phyloP scores from a whole-genome alignment of 2,329 filamentous ascomycete species.

The Aspergillus versicolor region DNA sequence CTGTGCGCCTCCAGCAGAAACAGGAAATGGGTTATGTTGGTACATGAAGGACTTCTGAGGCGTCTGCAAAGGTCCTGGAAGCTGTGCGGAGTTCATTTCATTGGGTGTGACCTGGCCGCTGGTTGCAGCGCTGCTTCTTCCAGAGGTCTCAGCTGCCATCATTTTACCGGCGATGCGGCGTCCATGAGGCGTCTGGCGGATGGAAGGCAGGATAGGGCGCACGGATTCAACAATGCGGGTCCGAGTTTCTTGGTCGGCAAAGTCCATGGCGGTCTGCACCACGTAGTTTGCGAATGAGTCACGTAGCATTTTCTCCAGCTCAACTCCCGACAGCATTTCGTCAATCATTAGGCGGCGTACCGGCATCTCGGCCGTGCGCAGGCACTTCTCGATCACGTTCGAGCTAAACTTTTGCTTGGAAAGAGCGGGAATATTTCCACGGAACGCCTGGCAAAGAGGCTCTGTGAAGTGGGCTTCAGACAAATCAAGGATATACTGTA shows the following conservation, averaged over 20 bases:
- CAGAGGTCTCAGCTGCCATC: slow-evolving; percentile 51
- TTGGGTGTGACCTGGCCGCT: slow-evolving; percentile 42
- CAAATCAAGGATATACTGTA: slow-evolving; percentile 97
- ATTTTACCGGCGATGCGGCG: slow-evolving; percentile 93
- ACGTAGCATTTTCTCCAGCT: slow-evolving; percentile 84
- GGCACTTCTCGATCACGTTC: slow-evolving; percentile 95
- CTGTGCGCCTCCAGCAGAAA: slow-evolving; percentile 22
- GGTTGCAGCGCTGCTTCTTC: slow-evolving; percentile 38
- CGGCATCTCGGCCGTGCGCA: slow-evolving; percentile 75
- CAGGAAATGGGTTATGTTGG: slow-evolving; percentile 28
- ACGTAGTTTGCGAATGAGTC: slow-evolving; percentile 98
- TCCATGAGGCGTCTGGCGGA: slow-evolving; percentile 89
- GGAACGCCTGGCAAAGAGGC: slow-evolving; percentile 79
- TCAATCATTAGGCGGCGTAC: slow-evolving; percentile 80
- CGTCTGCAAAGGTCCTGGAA: slow-evolving; percentile 31
- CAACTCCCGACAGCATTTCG: slow-evolving; percentile 71
- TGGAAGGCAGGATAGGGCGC: slow-evolving; percentile 77
- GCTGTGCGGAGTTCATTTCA: slow-evolving; percentile 37
- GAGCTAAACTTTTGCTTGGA: slow-evolving; percentile 99
- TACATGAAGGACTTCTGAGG: slow-evolving; percentile 31
- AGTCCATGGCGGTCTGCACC: slow-evolving; percentile 92
- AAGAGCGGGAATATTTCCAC: slow-evolving; percentile 65
- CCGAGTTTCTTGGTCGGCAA: slow-evolving; percentile 72
- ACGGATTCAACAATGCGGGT: slow-evolving; percentile 77
- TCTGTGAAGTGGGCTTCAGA: slow-evolving; percentile 86